A percentile compares a stretch with the other conserved stretches of the same genome.
Conservation (phyloP, 495 filamentous ascomycete species). For the Sphaerosporella brunnea region DNA sequence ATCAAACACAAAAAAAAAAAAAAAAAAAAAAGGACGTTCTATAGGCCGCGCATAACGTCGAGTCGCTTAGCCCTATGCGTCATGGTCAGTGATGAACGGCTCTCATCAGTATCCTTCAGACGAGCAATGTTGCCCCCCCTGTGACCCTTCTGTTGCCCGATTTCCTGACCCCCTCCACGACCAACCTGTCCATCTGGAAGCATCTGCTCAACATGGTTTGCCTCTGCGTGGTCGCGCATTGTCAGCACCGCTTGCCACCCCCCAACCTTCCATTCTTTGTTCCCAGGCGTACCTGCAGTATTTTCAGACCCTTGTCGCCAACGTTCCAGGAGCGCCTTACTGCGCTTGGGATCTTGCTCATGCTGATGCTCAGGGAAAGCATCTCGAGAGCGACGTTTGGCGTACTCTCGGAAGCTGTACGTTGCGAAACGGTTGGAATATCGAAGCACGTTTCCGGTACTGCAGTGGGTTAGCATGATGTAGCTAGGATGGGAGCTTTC, state of each 20-base stretch:
- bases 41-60: too few relatives aligned
- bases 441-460: slow-evolving; percentile 85
- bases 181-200: slow-evolving; percentile 77
- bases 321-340: slow-evolving; percentile 81
- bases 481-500: not conserved
- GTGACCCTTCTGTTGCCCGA: slow-evolving; percentile 60
- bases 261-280: not conserved
- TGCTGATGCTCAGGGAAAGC: slow-evolving; percentile 65
- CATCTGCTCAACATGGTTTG: slow-evolving; percentile 92
- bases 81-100: not conserved
- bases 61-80: not conserved
- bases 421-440: slow-evolving; percentile 71
- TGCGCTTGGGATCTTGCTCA: slow-evolving; percentile 47
- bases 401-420: slow-evolving; percentile 97
- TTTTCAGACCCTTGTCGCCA: slow-evolving; percentile 69
- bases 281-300: slow-evolving; percentile 60
- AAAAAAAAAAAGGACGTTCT: too few relatives aligned
- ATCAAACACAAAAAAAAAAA: too few relatives aligned
- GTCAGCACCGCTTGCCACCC: slow-evolving; percentile 6
- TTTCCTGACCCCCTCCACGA: slow-evolving; percentile 58
- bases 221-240: slow-evolving; percentile 42
- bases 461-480: slow-evolving; percentile 23
- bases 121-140: slow-evolving; percentile 54
- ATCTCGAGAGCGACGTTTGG: slow-evolving; percentile 70
- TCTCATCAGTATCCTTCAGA: slow-evolving; percentile 71